phyloP scores from a whole-genome alignment of 2,329 filamentous ascomycete species.

The Aspergillus melleus region DNA sequence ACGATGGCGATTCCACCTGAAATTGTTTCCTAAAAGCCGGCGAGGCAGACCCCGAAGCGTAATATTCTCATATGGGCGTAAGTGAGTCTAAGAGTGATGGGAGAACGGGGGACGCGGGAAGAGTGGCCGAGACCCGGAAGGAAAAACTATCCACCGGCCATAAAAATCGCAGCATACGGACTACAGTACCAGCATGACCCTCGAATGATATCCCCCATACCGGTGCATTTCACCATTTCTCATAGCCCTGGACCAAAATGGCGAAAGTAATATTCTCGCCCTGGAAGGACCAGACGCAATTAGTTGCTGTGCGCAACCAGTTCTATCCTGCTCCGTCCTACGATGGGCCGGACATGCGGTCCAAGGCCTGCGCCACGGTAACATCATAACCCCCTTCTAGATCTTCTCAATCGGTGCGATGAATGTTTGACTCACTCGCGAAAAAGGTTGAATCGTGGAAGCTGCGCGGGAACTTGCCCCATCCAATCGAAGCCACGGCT shows the following conservation, averaged over 20 bases:
- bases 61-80: background rate
- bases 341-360: slow-evolving; percentile 38
- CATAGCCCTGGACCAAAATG: slow-evolving; percentile 25
- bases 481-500: slow-evolving; percentile 48
- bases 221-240: background rate
- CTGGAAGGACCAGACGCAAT: slow-evolving; percentile 41
- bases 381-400: slow-evolving; percentile 10
- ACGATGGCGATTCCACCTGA: background rate
- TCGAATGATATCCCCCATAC: background rate
- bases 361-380: slow-evolving; percentile 42
- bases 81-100: background rate
- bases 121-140: slow-evolving; percentile 3
- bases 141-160: slow-evolving; percentile 20
- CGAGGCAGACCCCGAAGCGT: background rate
- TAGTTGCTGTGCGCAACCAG: slow-evolving; percentile 38
- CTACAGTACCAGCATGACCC: background rate
- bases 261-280: slow-evolving; percentile 43
- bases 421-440: background rate
- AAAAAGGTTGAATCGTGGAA: slow-evolving; percentile 47
- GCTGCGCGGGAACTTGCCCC: slow-evolving; percentile 45
- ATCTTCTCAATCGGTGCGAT: slow-evolving; percentile 1
- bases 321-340: slow-evolving; percentile 39
- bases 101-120: background rate
- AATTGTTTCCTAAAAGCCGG: background rate
- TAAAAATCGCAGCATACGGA: slow-evolving; percentile 18